Evolutionary conservation across 2,329 filamentous ascomycete genomes (phyloP).

Genomic region (Ophiosphaerella korrae): DNA sequence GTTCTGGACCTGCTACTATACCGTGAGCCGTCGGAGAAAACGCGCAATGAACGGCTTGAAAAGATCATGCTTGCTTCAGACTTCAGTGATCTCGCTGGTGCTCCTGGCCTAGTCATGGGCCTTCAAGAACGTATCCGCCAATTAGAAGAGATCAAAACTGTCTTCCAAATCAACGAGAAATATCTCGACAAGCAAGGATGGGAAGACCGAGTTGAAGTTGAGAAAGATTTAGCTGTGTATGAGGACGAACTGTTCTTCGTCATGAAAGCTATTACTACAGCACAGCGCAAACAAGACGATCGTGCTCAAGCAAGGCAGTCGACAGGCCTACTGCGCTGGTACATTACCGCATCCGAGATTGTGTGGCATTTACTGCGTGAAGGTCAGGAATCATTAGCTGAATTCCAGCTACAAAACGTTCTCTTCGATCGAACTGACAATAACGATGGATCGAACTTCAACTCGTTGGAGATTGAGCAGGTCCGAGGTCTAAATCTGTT

Average conservation of each 20-base stretch:
- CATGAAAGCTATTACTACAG: conserved; percentile 99
- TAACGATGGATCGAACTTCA: conserved; percentile 94
- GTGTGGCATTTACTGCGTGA: conserved; percentile 96
- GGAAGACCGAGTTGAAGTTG: conserved; percentile 86
- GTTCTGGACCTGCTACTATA: conserved; percentile 95
- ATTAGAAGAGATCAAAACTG: conserved; percentile 92
- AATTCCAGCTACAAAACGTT: conserved; percentile 89
- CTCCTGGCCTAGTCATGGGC: conserved; percentile 88
- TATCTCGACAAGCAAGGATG: conserved; percentile 87
- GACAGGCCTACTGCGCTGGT: conserved; percentile 85
- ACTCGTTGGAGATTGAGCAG: conserved; percentile 84
- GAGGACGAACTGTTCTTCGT: conserved; percentile 99
- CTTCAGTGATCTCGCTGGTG: conserved; percentile 93
- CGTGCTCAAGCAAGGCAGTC: conserved; percentile 65
- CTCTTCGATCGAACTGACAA: conserved; percentile 96
- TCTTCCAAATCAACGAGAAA: conserved; percentile 91
- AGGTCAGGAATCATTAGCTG: conserved; percentile 83
- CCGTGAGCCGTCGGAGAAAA: conserved; percentile 95
- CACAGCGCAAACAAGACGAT: conserved; percentile 83
- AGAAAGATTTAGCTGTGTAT: conserved; percentile 84
- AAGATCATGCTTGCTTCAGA: conserved; percentile 99
- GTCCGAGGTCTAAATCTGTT: conserved; percentile 89
- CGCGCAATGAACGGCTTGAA: conserved; percentile 90
- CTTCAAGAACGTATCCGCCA: conserved; percentile 92
- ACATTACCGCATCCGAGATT: conserved; percentile 91